These are phyloP conservation scores for Chrysanthemum seticuspe DNA, from an alignment of 129 eudicot genomes.

Conservation along the genomic window DNA sequence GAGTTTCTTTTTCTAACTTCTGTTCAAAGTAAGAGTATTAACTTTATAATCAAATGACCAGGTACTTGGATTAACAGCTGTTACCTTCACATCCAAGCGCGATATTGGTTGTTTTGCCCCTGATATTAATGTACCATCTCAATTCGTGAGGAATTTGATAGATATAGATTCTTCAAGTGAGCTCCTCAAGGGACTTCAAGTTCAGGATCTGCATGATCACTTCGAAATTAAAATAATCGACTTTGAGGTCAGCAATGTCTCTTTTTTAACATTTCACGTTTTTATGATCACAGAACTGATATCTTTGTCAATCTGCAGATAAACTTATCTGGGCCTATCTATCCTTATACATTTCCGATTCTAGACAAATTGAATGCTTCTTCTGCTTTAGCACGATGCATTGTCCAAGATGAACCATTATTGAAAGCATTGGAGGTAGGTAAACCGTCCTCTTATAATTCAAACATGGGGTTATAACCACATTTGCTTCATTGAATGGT, in stretches of 20 bases:
- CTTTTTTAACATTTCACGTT: neutral
- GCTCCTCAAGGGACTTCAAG: constrained; percentile 33
- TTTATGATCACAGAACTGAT: constrained; percentile 15
- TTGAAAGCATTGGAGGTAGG: constrained; percentile 70
- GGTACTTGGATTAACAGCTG: constrained; percentile 53
- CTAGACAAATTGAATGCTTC: constrained; percentile 61
- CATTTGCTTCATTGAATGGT: no score
- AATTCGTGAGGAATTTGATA: constrained; percentile 27
- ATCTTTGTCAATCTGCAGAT: constrained; percentile 46
- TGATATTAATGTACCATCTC: constrained; percentile 31
- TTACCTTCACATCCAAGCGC: constrained; percentile 53
- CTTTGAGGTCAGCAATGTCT: constrained; percentile 54
- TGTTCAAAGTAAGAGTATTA: neutral
- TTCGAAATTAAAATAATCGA: constrained; percentile 56
- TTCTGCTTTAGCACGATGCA: constrained; percentile 52
- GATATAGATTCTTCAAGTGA: constrained; percentile 35
- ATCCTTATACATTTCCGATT: constrained; percentile 38
- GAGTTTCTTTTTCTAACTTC: neutral
- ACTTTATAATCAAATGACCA: constrained; percentile 29
- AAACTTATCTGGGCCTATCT: constrained; percentile 38
- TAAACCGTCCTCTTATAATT: constrained; percentile 16
- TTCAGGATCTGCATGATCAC: constrained; percentile 65
- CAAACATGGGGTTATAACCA: no score
- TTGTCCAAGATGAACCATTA: constrained; percentile 60
- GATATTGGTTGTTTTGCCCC: constrained; percentile 43